Conservation (phyloP, 176 grass and related monocot genomes). For the Phyllostachys edulis region DNA sequence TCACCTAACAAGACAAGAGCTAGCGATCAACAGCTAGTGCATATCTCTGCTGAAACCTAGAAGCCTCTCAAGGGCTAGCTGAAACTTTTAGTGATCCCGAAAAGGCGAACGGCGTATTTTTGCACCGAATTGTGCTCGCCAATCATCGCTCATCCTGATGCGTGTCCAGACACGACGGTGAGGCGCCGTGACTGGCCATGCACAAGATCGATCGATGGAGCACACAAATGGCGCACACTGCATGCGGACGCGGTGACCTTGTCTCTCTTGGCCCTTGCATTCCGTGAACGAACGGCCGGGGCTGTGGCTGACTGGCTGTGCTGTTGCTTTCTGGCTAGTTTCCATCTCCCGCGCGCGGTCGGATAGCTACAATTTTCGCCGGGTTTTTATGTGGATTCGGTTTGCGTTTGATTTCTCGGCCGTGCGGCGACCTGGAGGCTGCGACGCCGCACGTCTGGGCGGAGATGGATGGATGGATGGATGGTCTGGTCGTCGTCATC, state of each 20-base stretch:
- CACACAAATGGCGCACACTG: background rate
- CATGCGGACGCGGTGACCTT: background rate
- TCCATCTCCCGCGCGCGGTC: background rate
- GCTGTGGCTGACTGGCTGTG: background rate
- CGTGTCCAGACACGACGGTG: too few relatives aligned
- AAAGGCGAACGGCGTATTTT: constrained; percentile 26
- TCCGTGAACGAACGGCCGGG: background rate
- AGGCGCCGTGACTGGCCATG: too few relatives aligned
- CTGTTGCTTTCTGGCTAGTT: background rate
- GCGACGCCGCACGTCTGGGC: constrained; percentile 28
- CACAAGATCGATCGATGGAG: background rate
- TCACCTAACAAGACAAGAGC: constrained; percentile 12
- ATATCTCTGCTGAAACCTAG: constrained; percentile 28
- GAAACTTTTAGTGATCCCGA: background rate
- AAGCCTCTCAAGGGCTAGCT: background rate
- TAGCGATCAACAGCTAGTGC: background rate
- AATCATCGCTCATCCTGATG: background rate
- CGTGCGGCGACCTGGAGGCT: constrained; percentile 33
- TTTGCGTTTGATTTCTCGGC: background rate
- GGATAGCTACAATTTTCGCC: background rate
- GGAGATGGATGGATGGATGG: background rate
- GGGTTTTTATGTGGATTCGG: background rate
- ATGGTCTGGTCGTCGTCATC: background rate
- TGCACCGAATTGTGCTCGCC: background rate
- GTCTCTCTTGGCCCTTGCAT: background rate